Evolutionary conservation across 192 early-diverging fungal genomes (phyloP), one percentile per base, ranked within the genome.

Genomic region (Thamnidium elegans): DNA sequence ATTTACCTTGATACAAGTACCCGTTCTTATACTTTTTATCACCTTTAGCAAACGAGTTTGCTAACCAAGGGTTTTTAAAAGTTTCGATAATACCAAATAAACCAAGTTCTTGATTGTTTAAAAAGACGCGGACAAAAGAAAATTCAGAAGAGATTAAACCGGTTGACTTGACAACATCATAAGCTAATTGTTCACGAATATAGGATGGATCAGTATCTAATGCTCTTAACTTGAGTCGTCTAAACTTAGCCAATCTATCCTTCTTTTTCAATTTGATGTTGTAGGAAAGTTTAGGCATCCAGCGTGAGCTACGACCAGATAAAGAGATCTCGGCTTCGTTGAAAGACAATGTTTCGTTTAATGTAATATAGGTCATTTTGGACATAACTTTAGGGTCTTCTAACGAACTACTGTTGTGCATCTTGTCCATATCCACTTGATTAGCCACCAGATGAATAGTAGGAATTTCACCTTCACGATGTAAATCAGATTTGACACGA

Each of bases 81-180:
- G 70, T 67, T 17, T 80, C 79, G 11, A 80, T 70, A 39, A 80
- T 58, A 50, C 74, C 43, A 48, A 75, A 80, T n/a, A 80, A 52
- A 13, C 79, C 79, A 45, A 70, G 46, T 15, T 70, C 72, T 32
- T 66, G 10, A 43, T 72, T 68, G 52, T 80, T 80, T 1, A 80
- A 34, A 45, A 72, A 69, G 26, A 77, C 46, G 23, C 75, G 66
- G 1, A 64, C 73, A 54, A 36, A 72, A 11, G 63, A 62, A 13
- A 53, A 44, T 4, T 53, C 60, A 17, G 65, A 15, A 14, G 55
- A 36, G 14, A 61, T 47, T 10, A 72, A 34, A 55, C 65, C 65
- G 0, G 62, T 36, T 1, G 64, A 46, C 10, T 58, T 48, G 4
- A 65, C 15, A 21, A 58, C 42, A 48, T 72, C 71, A 58, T 67